Conservation (phyloP, 176 grass and related monocot genomes). For the Alopecurus myosuroides region DNA sequence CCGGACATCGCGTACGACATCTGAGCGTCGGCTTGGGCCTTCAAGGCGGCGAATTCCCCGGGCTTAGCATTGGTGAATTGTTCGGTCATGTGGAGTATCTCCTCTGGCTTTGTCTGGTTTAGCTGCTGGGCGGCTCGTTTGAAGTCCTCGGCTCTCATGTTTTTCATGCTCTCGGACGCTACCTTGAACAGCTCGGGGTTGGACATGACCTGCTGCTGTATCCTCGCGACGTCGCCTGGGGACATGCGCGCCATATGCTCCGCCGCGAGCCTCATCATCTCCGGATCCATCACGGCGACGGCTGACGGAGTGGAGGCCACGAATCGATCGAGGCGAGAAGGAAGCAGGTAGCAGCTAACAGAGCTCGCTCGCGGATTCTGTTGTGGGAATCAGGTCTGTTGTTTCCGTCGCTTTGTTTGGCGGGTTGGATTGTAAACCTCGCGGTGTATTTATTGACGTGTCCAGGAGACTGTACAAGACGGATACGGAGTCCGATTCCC, state of each 20-base stretch:
- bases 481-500: not conserved
- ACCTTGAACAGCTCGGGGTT: slow-evolving; percentile 70
- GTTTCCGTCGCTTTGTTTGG: not conserved
- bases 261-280: slow-evolving; percentile 78
- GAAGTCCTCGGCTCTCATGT: slow-evolving; percentile 75
- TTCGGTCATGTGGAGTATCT: slow-evolving; percentile 76
- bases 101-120: slow-evolving; percentile 58
- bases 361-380: not conserved
- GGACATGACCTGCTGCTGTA: slow-evolving; percentile 93
- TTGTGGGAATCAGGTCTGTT: not conserved
- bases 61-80: slow-evolving; percentile 61
- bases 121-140: slow-evolving; percentile 74
- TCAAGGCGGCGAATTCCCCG: slow-evolving; percentile 81
- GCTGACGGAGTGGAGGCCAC: not conserved
- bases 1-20: slow-evolving; percentile 52
- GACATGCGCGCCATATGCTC: slow-evolving; percentile 94
- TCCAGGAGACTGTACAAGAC: not conserved
- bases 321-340: not conserved
- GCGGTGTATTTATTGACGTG: not conserved
- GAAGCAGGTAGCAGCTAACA: not conserved
- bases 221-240: slow-evolving; percentile 66
- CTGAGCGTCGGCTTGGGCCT: slow-evolving; percentile 69
- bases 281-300: slow-evolving; percentile 72
- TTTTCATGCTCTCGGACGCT: slow-evolving; percentile 86
- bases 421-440: not conserved